Base-by-base conservation (phyloP, 202 grass and related monocot genomes). In the Zoysia matrella region DNA sequence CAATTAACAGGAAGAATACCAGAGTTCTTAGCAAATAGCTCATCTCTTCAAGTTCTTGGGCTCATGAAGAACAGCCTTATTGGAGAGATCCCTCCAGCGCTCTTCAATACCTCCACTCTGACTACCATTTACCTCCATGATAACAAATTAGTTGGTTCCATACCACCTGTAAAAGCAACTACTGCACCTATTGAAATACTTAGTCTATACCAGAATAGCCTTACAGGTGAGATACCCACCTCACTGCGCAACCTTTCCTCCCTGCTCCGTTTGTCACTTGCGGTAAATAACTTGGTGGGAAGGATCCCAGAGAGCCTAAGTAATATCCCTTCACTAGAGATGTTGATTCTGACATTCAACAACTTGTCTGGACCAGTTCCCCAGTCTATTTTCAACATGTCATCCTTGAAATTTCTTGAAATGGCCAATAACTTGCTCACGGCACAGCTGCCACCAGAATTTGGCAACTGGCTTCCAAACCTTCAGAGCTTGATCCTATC, bases 1-100 rank as follows among this genome's bases (percentile, higher is more conserved):
- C 58, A 61, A 18, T 61, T 61, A 61, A 61, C 58, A 61, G 58
- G 58, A 61, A 9, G 8, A 61, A 61, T 61, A 61, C 58, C 58
- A 9, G 58, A 61, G n/a, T 60, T 60, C n/a, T 60, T 60, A n/a
- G 56, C 56, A 60, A 60, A 60, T 60, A 60, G 56, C 3, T 61
- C 58, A 61, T 61, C 58, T 9, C 16, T 61, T 22, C 58, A 61
- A 61, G 58, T 61, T 16, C 58, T 61, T 61, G 36, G 16, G 18
- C 58, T 61, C 58, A 61, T 61, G 58, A 1, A 61, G 58, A 61
- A 61, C 9, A 61, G 18, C 58, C 58, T 61, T 61, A 61, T 18
- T 36, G 58, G 58, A 61, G 18, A 36, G 58, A 61, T 61, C 6
- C 58, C 58, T 36, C 7, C 7, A 61, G 22, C 58, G 15, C 58